Evolutionary conservation across 345 rosid genomes (phyloP).

Genomic region (Brassica carinata): DNA sequence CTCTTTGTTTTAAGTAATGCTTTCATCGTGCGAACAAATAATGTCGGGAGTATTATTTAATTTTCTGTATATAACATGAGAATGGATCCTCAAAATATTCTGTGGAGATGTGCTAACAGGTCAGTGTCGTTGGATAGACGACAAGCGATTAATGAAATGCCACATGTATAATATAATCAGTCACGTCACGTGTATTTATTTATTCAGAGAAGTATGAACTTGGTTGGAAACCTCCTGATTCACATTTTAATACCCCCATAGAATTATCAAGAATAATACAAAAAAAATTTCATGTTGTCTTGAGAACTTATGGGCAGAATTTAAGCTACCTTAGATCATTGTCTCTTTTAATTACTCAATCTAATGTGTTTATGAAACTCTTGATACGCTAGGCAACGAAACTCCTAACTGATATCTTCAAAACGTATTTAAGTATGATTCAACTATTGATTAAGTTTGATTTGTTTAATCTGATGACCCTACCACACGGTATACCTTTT

Average conservation of each 20-base stretch:
- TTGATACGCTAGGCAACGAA: neutral
- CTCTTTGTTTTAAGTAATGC: conserved; percentile 30
- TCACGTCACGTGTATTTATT: conserved; percentile 33
- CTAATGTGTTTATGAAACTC: neutral
- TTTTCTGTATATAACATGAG: neutral
- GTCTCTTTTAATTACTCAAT: neutral
- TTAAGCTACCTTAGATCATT: neutral
- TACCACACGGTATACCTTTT: neutral
- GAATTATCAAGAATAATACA: neutral
- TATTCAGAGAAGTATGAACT: neutral
- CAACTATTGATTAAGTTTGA: neutral
- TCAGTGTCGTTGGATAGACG: conserved; percentile 37
- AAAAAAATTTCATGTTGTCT: neutral
- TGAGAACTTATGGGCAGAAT: neutral
- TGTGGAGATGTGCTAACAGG: conserved; percentile 24
- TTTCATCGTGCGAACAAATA: conserved; percentile 37
- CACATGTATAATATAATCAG: conserved; percentile 17
- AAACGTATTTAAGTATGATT: neutral
- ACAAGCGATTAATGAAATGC: conserved; percentile 30
- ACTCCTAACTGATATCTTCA: neutral
- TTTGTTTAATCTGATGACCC: neutral
- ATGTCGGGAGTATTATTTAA: conserved; percentile 19
- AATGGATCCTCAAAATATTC: conserved; percentile 17
- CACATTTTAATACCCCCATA: neutral
- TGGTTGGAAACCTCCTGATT: conserved; percentile 23